Conservation (phyloP, 768 basidiomycete species). For the Phlebiopsis flavidoalba region DNA sequence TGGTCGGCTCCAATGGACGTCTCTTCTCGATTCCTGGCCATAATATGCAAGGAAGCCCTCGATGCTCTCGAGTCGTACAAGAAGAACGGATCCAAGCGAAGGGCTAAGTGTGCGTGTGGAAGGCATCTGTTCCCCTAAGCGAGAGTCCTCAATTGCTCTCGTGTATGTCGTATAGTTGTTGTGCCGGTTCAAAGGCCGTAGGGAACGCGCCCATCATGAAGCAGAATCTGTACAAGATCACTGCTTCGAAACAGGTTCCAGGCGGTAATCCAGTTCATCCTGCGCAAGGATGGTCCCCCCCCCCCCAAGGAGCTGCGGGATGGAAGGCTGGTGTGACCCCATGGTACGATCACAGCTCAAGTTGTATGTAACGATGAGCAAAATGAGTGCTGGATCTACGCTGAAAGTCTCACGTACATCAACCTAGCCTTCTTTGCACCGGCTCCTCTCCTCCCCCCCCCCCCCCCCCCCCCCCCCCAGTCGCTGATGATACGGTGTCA, state of each 20-base stretch:
- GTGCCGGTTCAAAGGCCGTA: conserved; percentile 96
- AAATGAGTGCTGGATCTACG: neutral
- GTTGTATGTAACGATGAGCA: neutral
- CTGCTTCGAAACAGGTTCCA: conserved; percentile 91
- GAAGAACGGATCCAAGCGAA: conserved; percentile 82
- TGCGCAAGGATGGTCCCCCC: too few relatives aligned
- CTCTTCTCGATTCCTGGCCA: conserved; percentile 16
- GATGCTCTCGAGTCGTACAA: conserved; percentile 82
- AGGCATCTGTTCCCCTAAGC: neutral
- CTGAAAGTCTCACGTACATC: conserved; percentile 76
- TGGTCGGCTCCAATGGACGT: conserved; percentile 27
- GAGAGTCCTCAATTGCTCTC: neutral
- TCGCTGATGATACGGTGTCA: conserved; percentile 67
- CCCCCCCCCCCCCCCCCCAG: too few relatives aligned
- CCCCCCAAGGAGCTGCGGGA: conserved; percentile 78
- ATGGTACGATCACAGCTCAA: conserved; percentile 44
- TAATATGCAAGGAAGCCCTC: conserved; percentile 41
- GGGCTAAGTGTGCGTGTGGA: conserved; percentile 57
- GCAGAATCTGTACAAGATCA: conserved; percentile 98
- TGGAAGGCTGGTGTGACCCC: conserved; percentile 85
- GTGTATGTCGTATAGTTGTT: conserved; percentile 56
- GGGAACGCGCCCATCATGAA: conserved; percentile 99
- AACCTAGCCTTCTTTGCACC: conserved; percentile 76
- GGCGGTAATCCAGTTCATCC: conserved; percentile 89
- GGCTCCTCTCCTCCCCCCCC: too few relatives aligned